Evolutionary conservation across 441 rosid species (phyloP), one percentile per base, ranked within the genome.

Genomic region (Croton setiger): DNA sequence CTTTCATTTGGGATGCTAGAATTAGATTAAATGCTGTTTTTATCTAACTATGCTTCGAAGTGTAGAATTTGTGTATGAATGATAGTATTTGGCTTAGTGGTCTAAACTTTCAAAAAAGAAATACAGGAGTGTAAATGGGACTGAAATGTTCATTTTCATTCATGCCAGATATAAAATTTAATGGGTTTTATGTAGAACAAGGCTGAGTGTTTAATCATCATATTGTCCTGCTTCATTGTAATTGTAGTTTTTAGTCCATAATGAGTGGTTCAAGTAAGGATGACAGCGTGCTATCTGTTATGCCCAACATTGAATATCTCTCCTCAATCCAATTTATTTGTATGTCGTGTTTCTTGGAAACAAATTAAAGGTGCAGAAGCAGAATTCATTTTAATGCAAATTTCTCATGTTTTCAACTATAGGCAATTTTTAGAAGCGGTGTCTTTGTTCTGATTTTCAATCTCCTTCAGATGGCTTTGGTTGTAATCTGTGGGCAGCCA

Each of bases 401-500:
- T 63, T 43, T 20, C 31, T 53, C 41, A 4, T 23, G 31, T 73
- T 61, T 66, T 21, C 10, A 31, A 55, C 71, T 53, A 71, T 53
- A 21, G 23, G 43, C 65, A 66, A 12, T 54, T 44, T 43, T 4
- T 0, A 0, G 64, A 15, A 60, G 58, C 68, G 36, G 57, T n/a
- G 23, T 56, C 59, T 44, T 23, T 12, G 1, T 63, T 41, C 37
- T n/a, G 35, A 51, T 33, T 37, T 4, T 13, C 15, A 10, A 36
- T 59, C 43, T 17, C 31, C 48, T 60, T 44, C 18, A 37, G 61
- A 86, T 86, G 99, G 99, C 98, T 13, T 80, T 95, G 80, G 92
- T 92, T 79, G 96, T 95, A 72, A 85, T 90, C 58, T 92, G 95
- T 66, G 97, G 99, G 69, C 96, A 95, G 74, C 98, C 96, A 17